Evolutionary conservation across 164 flowering plant species (phyloP), one percentile per base, ranked within the genome.

Genomic region (Protea cynaroides): DNA sequence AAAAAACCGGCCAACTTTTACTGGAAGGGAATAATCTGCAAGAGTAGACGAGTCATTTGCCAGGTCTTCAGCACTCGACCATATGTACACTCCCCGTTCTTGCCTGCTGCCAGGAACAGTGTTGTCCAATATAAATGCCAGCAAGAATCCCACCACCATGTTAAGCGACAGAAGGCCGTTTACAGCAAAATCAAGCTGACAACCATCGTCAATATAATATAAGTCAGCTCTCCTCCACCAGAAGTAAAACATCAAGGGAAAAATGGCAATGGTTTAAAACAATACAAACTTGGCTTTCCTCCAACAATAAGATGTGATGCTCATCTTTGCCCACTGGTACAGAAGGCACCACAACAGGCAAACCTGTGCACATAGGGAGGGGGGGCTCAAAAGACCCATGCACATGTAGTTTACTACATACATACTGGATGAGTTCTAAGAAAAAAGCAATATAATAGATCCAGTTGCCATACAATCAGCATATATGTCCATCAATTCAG

Each of bases 31-130:
- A 74, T 88, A 93, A 25, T 79, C 83, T 19, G 73, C 80, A 12
- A 74, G 76, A 54, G 79, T 61, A 40, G 83, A 62, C 11, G 90
- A 82, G 63, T 93, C 84, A 18, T 60, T 61, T 17, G 62, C 75
- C 43, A 81, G 12, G 56, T 88, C 90, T 62, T 88, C 88, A 2
- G 78, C 65, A 18, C 66, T 74, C 11, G 92, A 88, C 98, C 98
- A 93, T 60, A 72, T 67, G 71, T 93, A 93, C n/a, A 83, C 94
- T 61, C 98, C 97, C 75, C 94, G 76, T 67, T 93, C 96, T 76
- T 83, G 82, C 65, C 72, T 60, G 78, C 76, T 87, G 7, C 97
- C 96, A 25, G 97, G 96, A 59, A 86, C 97, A 0, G 94, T 88
- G 82, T 85, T 90, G 71, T 93, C 98, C 22, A 93, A 79, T 44